Base-by-base conservation (phyloP, 192 early-diverging fungal species). In the Coemansia reversa region DNA sequence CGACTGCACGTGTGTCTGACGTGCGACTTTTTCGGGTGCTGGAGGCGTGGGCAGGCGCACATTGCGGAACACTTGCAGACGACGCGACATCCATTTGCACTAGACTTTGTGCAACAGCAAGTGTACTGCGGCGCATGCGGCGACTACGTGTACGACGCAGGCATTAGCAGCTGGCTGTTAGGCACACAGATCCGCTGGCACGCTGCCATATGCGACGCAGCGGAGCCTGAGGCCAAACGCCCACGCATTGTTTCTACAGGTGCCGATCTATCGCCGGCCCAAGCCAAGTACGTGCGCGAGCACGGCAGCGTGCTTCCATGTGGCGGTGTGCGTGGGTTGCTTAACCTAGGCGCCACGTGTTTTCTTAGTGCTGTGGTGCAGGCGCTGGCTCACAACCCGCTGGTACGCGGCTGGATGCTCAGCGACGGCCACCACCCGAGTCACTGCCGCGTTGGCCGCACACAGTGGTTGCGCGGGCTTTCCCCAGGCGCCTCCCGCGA, bases 341-440 rank as follows among this genome's bases (percentile, higher is more conserved):
- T 84, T 30, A 98, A 98, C 61, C 86, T 98, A 82, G 96, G 96
- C 16, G 89, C 91, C 0, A 98, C 96, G 1, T 98, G 96, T 69
- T 98, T 94, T 64, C 94, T 98, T 86, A 94, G 93, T 72, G 92
- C 90, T 5, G 89, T 98, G 23, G 79, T 98, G 45, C 96, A 98
- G 72, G 86, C 90, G 19, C 85, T 98, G 58, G 79, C 92, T 18
- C 94, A 97, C 70, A 98, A 98, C 69, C 96, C 95, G 23, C 62
- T 96, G 18, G 70, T 98, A 50, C 87, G 89, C 64, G 89, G 85
- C 5, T 92, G 94, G 77, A 95, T 98, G 67, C 79, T 98, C n/a
- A 90, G 88, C 64, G 96, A 98, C 72, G 86, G 85, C 47, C 96
- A 98, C 63, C 90, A 87, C 60, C 80, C 81, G 8, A 70, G 79